These are phyloP conservation scores for Trypanosoma vivax DNA, from an alignment of 208 protist genomes.

Conservation along the genomic window DNA sequence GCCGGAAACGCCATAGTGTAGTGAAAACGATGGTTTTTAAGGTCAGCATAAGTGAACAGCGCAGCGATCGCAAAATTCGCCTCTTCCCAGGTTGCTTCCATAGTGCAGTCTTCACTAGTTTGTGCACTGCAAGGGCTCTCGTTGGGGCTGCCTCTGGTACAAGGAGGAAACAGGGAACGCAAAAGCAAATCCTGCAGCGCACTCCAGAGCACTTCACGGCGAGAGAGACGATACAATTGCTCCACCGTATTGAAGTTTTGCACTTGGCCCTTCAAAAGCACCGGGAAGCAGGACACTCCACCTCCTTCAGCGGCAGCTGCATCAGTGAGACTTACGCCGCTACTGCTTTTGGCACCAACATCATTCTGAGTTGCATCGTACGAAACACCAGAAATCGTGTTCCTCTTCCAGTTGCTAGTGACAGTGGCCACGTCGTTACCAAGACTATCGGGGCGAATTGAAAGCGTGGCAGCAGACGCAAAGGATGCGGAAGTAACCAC, in stretches of 20 bases:
- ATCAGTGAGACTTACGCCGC: too few species aligned
- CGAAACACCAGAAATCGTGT: background rate
- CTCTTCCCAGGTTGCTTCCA: slow-evolving; percentile 23
- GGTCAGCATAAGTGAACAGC: slow-evolving; percentile 90
- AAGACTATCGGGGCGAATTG: slow-evolving; percentile 24
- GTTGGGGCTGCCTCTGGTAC: slow-evolving; percentile 6
- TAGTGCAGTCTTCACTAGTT: background rate
- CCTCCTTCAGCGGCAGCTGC: background rate
- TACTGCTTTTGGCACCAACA: too few species aligned
- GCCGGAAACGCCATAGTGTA: slow-evolving; percentile 93
- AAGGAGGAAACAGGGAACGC: slow-evolving; percentile 13
- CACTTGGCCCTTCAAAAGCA: slow-evolving; percentile 16
- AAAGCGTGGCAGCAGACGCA: slow-evolving; percentile 28
- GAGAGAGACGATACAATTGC: slow-evolving; percentile 10
- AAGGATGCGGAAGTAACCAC: slow-evolving; percentile 15
- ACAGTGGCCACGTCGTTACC: background rate
- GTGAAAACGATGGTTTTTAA: slow-evolving; percentile 93
- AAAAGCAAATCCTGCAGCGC: slow-evolving; percentile 19
- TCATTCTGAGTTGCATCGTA: too few species aligned
- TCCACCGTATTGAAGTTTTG: slow-evolving; percentile 35
- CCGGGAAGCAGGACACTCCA: slow-evolving; percentile 1
- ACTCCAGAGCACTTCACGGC: slow-evolving; percentile 12
- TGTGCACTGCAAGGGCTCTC: slow-evolving; percentile 5
- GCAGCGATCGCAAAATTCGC: slow-evolving; percentile 57
- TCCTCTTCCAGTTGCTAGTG: background rate